A percentile compares a stretch with the other conserved stretches of the same genome.
Conservation (phyloP, 768 basidiomycete species). For the Mycena floridula region DNA sequence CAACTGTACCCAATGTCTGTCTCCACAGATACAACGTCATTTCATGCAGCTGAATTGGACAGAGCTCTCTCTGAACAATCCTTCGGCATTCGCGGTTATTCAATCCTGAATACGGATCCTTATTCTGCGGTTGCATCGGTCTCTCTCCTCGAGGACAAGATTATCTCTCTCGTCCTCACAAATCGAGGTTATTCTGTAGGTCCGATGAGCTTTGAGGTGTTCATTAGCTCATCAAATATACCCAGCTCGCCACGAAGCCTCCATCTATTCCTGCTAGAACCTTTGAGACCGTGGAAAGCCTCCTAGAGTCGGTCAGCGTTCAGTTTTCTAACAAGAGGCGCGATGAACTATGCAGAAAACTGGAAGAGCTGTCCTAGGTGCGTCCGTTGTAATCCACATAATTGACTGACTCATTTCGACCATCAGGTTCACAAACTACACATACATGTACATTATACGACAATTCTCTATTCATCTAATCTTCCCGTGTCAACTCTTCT, state of each 20-base stretch:
- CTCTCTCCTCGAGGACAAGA: slow-evolving; percentile 49
- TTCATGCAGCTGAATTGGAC: slow-evolving; percentile 38
- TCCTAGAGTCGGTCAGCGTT: slow-evolving; percentile 51
- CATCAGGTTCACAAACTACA: slow-evolving; percentile 1
- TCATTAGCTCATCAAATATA: slow-evolving; percentile 7
- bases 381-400: slow-evolving; percentile 1
- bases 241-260: slow-evolving; percentile 1
- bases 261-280: slow-evolving; percentile 13
- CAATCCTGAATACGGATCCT: slow-evolving; percentile 29
- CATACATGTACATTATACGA: not conserved
- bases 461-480: slow-evolving; percentile 15
- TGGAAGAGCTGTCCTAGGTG: slow-evolving; percentile 32
- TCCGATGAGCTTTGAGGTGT: too few species aligned
- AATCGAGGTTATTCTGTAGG: slow-evolving; percentile 52
- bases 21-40: too few species aligned
- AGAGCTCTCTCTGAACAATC: slow-evolving; percentile 52
- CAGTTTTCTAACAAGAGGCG: slow-evolving; percentile 42
- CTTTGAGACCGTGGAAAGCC: slow-evolving; percentile 55
- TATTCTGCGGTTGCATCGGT: slow-evolving; percentile 49
- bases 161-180: slow-evolving; percentile 40
- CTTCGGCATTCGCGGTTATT: slow-evolving; percentile 47
- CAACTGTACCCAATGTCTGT: too few species aligned
- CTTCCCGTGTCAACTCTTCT: slow-evolving; percentile 31
- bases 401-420: slow-evolving; percentile 8
- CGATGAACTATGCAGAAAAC: slow-evolving; percentile 39